phyloP scores from a whole-genome alignment of 768 basidiomycete genomes.

The Tulasnella sp. region DNA sequence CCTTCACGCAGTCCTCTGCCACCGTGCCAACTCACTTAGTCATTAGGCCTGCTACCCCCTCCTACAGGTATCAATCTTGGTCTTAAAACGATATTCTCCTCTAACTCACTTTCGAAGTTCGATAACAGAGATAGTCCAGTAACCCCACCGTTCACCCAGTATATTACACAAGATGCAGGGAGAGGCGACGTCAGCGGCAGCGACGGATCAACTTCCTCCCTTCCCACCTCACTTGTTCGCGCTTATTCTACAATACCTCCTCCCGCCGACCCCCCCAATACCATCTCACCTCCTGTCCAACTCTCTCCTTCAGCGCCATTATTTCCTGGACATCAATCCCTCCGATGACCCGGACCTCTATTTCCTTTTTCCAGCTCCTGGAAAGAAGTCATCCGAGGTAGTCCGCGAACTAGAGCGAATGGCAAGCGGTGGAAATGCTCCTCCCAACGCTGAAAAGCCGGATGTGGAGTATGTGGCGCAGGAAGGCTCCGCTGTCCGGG shows the following conservation, averaged over 20 bases:
- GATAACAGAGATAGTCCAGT: not conserved
- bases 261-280: constrained; percentile 18
- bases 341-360: constrained; percentile 15
- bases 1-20: too few species aligned
- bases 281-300: constrained; percentile 19
- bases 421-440: not conserved
- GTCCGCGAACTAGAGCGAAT: not conserved
- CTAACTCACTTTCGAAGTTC: too few species aligned
- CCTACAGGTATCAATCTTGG: too few species aligned
- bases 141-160: not conserved
- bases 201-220: not conserved
- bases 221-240: constrained; percentile 15
- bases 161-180: not conserved
- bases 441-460: not conserved
- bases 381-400: not conserved
- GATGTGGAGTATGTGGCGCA: constrained; percentile 2
- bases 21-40: too few species aligned
- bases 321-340: constrained; percentile 18
- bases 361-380: constrained; percentile 10
- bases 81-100: too few species aligned
- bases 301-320: constrained; percentile 16
- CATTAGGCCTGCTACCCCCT: too few species aligned
- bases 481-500: not conserved
- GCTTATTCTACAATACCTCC: constrained; percentile 19
- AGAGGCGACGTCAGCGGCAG: not conserved